A percentile compares a stretch with the other conserved stretches of the same genome.
Evolutionary conservation across 1,139 yeast genomes (phyloP).

Genomic region (Suhomyces chickasaworum): DNA sequence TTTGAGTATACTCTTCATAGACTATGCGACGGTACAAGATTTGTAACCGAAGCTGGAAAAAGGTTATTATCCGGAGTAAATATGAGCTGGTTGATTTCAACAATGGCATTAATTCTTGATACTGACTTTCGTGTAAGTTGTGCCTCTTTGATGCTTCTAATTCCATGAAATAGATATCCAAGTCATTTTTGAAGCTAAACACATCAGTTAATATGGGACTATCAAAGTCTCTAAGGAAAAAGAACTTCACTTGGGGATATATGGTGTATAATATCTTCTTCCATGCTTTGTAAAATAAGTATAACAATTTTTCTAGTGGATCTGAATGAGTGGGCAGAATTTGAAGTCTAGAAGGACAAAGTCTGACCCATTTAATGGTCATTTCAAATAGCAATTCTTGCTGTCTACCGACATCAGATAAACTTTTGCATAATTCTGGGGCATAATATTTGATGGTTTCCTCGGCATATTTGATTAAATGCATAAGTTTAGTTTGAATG

Average conservation of each 20-base stretch:
- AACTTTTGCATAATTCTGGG: slow-evolving; percentile 30
- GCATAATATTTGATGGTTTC: slow-evolving; percentile 30
- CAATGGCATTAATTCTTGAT: slow-evolving; percentile 22
- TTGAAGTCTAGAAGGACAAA: slow-evolving; percentile 37
- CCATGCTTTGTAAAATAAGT: slow-evolving; percentile 37
- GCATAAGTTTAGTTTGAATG: slow-evolving; percentile 26
- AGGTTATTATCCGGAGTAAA: slow-evolving; percentile 35
- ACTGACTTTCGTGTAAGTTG: slow-evolving; percentile 20
- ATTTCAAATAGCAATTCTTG: slow-evolving; percentile 39
- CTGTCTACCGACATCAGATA: slow-evolving; percentile 35
- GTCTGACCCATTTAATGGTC: slow-evolving; percentile 42
- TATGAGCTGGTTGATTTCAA: slow-evolving; percentile 35
- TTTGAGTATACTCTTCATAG: slow-evolving; percentile 26
- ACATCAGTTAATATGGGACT: slow-evolving; percentile 47
- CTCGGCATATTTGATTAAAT: slow-evolving; percentile 29
- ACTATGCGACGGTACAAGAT: slow-evolving; percentile 34
- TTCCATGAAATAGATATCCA: slow-evolving; percentile 28
- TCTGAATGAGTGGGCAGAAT: slow-evolving; percentile 26
- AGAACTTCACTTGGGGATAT: slow-evolving; percentile 45
- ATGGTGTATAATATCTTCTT: slow-evolving; percentile 41
- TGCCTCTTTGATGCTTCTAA: slow-evolving; percentile 21
- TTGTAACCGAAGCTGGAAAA: slow-evolving; percentile 28
- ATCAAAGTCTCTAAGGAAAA: slow-evolving; percentile 46
- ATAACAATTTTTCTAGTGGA: slow-evolving; percentile 37
- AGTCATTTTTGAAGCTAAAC: slow-evolving; percentile 29